These are phyloP conservation scores for Chrysanthemum makinoi DNA, from an alignment of 129 eudicot species.

Conservation along the genomic window DNA sequence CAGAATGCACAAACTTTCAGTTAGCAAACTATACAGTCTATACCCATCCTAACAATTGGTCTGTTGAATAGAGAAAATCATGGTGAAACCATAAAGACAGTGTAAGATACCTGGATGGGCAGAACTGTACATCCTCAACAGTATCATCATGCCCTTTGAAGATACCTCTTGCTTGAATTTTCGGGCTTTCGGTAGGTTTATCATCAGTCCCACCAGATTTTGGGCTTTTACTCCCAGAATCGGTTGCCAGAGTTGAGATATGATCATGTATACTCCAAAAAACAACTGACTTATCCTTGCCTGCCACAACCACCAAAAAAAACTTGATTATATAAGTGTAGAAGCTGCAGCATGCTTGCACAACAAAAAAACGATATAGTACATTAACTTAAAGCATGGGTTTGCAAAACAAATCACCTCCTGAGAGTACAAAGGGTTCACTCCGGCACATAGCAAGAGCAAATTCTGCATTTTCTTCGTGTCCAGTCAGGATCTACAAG, in stretches of 20 bases:
- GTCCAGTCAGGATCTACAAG: slow-evolving; percentile 81
- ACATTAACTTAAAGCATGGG: background rate
- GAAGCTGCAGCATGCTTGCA: no score
- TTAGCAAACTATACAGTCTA: slow-evolving; percentile 17
- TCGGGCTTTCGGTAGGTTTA: slow-evolving; percentile 50
- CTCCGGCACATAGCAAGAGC: slow-evolving; percentile 90
- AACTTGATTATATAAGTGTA: background rate
- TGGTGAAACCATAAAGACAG: slow-evolving; percentile 6
- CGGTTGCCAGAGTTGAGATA: slow-evolving; percentile 70
- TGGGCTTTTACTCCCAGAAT: slow-evolving; percentile 49
- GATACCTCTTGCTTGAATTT: slow-evolving; percentile 72
- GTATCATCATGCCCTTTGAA: slow-evolving; percentile 87
- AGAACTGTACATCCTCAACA: slow-evolving; percentile 92
- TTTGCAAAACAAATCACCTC: slow-evolving; percentile 49
- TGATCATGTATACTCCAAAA: slow-evolving; percentile 97
- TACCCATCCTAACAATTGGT: background rate
- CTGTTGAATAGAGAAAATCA: background rate
- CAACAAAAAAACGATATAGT: background rate
- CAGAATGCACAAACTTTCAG: slow-evolving; percentile 1
- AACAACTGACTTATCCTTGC: slow-evolving; percentile 83
- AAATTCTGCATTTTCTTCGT: slow-evolving; percentile 87
- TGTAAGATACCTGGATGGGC: slow-evolving; percentile 78
- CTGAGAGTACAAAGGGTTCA: slow-evolving; percentile 94
- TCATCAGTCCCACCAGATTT: slow-evolving; percentile 42
- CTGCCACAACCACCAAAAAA: slow-evolving; percentile 37